Conservation (phyloP, 2,329 filamentous ascomycete genomes). For the Triangularia setosa region DNA sequence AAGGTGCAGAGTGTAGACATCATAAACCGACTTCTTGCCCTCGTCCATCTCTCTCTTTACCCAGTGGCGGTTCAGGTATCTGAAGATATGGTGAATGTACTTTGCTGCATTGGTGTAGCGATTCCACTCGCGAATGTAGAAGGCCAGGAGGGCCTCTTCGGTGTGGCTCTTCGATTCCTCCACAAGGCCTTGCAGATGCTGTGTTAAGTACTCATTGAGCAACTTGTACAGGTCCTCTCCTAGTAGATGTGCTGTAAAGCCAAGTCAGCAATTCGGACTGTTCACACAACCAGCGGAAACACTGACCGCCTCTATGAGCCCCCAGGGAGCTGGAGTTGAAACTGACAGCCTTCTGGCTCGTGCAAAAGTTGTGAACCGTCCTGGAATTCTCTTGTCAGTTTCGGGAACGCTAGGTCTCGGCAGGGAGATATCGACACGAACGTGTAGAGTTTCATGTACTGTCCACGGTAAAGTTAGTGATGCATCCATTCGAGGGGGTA, state of each 20-base stretch:
- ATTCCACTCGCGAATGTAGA: slow-evolving; percentile 96
- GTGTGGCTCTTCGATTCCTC: slow-evolving; percentile 71
- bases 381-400: slow-evolving; percentile 41
- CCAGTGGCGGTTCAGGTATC: slow-evolving; percentile 97
- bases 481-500: slow-evolving; percentile 17
- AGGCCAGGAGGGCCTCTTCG: slow-evolving; percentile 84
- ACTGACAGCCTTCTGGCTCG: slow-evolving; percentile 88
- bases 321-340: slow-evolving; percentile 34
- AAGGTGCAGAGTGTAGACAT: slow-evolving; percentile 94
- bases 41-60: slow-evolving; percentile 98
- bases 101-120: slow-evolving; percentile 93
- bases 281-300: background rate
- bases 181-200: slow-evolving; percentile 70
- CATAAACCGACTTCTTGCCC: slow-evolving; percentile 96
- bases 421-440: slow-evolving; percentile 35
- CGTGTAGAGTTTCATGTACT: slow-evolving; percentile 98
- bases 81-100: slow-evolving; percentile 95
- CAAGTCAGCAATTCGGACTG: slow-evolving; percentile 5
- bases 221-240: slow-evolving; percentile 95
- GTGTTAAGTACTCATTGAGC: slow-evolving; percentile 77
- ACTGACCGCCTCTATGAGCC: slow-evolving; percentile 23
- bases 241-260: slow-evolving; percentile 73
- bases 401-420: background rate
- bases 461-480: slow-evolving; percentile 10
- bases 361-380: slow-evolving; percentile 98